phyloP scores from a whole-genome alignment of 352 stramenopile genomes.

The Pythium aquatile region DNA sequence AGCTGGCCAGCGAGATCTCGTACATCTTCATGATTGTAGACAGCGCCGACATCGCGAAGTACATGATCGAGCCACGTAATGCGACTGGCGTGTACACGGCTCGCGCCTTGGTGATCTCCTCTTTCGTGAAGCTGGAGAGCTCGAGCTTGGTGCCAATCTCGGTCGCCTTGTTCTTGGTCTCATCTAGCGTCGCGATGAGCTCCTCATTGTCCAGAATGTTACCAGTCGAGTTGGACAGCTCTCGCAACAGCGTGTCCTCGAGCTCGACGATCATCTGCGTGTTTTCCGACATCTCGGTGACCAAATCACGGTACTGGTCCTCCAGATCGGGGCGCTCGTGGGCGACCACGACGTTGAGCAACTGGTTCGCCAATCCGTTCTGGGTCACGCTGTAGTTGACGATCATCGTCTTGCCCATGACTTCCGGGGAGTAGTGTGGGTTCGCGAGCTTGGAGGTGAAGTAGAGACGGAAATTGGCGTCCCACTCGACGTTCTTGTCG shows the following conservation, averaged over 20 bases:
- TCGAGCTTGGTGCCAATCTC: slow-evolving; percentile 94
- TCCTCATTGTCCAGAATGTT: slow-evolving; percentile 96
- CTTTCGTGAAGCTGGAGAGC: slow-evolving; percentile 92
- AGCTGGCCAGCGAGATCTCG: slow-evolving; percentile 92
- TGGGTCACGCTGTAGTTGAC: slow-evolving; percentile 96
- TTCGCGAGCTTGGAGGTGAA: slow-evolving; percentile 95
- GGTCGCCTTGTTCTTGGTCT: slow-evolving; percentile 94
- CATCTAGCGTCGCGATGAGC: slow-evolving; percentile 92
- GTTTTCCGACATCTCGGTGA: slow-evolving; percentile 93
- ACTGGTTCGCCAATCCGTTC: slow-evolving; percentile 89
- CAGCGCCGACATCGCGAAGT: slow-evolving; percentile 92
- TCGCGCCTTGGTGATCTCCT: slow-evolving; percentile 91
- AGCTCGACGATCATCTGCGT: slow-evolving; percentile 91
- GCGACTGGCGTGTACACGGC: slow-evolving; percentile 91
- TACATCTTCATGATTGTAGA: slow-evolving; percentile 96
- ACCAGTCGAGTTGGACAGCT: slow-evolving; percentile 87
- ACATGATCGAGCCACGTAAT: slow-evolving; percentile 92
- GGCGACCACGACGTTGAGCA: slow-evolving; percentile 93
- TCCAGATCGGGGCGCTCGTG: slow-evolving; percentile 93
- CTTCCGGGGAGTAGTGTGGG: slow-evolving; percentile 93
- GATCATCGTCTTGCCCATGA: slow-evolving; percentile 97
- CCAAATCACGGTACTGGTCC: slow-evolving; percentile 91
- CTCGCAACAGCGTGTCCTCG: slow-evolving; percentile 91
- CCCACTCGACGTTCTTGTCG: slow-evolving; percentile 95
- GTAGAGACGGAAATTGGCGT: slow-evolving; percentile 92